Evolutionary conservation across 495 filamentous ascomycete species (phyloP), one percentile per base, ranked within the genome.

Genomic region (Tetracladium marchalianum): DNA sequence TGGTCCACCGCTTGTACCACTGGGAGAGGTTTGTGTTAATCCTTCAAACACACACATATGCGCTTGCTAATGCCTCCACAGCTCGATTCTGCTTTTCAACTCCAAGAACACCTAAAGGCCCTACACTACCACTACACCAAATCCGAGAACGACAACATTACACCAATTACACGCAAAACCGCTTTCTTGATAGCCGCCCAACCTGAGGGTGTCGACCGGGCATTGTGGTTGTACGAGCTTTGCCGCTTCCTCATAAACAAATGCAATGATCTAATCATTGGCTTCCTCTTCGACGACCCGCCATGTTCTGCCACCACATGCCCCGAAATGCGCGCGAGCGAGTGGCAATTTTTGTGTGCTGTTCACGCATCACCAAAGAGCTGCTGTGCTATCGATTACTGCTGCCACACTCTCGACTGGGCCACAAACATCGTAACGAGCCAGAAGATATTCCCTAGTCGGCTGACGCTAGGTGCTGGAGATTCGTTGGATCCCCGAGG

Each of bases 321-420:
- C 59, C 86, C 89, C 27, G 93, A 98, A 64, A 98, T 98, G 92
- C 89, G 93, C 52, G 92, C 93, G 2, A 85, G 81, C 40, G 92
- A 98, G 68, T 98, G 92, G 92, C 92, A 98, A 64, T 98, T 96
- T 58, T 80, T 98, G 51, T 98, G 92, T 70, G 92, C 92, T 34
- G 93, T 97, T 0, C 93, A 97, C 62, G 90, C 96, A 48, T 78
- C 85, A 17, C 92, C 92, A 19, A 95, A 97, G 66, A 77, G 77
- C 50, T 98, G 92, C 70, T 95, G 90, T 62, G 92, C 92, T 2
- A 95, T 98, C 58, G 92, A 98, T 63, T 98, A 98, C 64, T 96
- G 87, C 72, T 95, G 88, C 62, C 92, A 98, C 61, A 98, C 92
- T 0, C 80, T 98, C 35, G 92, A 98, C 65, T 95, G 92, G 84